Base-by-base conservation (phyloP, 306 rosid species). In the Astragalus glycyphyllos region DNA sequence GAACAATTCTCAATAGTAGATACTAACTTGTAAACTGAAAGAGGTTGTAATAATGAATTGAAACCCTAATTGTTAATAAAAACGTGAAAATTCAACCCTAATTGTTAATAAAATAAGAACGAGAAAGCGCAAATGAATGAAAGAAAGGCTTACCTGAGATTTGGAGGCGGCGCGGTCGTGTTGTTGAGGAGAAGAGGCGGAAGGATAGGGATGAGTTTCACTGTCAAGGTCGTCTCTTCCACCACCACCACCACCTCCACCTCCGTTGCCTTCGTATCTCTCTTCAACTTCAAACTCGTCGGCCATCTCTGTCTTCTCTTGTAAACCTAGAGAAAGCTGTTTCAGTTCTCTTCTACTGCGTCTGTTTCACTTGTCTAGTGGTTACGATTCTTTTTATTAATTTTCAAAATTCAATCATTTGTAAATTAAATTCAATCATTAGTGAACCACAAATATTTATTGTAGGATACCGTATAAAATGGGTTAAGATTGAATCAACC, bases 221-320 rank as follows among this genome's bases (percentile, higher is more conserved):
- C 48, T 11, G 48, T 42, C 48, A 11, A 11, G 13, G 48, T 26
- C 31, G 31, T 26, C 31, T 26, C 1, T 26, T 26, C 31, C 31
- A 26, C 45, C 45, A 40, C 45, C 45, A 40, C 45, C 45, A 8
- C 45, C 45, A 5, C 40, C 40, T 6, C 11, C 37, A 80, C 92
- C 16, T 92, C 98, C 48, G 48, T 69, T 92, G 92, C 48, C 48
- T 69, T 86, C 92, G 84, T 89, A 88, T 76, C 92, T 82, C 50
- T 42, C 48, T 42, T 42, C 48, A 11, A 40, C 45, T 40, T 86
- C 89, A 89, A 83, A 85, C n/a, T 92, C 98, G 5, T 92, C 98
- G 5, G 90, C 68, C 98, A 92, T 92, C 20, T 74, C 53, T 34
- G 13, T 56, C 12, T 40, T 42, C 48, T 42, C 5, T 42, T 42